These are phyloP conservation scores for Ophiostoma novo-ulmi DNA, from an alignment of 2,329 filamentous ascomycete species.

Conservation along the genomic window DNA sequence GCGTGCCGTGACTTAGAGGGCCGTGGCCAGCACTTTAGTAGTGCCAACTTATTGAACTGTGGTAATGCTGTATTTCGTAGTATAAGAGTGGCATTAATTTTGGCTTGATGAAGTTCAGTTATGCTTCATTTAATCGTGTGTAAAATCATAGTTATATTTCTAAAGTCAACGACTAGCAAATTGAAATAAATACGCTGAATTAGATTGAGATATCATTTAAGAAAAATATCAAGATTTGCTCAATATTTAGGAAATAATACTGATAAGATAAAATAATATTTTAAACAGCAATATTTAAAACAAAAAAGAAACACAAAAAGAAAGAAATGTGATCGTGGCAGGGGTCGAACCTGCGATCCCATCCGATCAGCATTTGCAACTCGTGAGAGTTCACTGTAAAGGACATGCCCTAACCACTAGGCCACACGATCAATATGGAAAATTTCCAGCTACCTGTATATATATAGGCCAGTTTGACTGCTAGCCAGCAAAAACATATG, in stretches of 20 bases:
- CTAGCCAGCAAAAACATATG: background rate
- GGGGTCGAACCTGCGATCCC: conserved; percentile 32
- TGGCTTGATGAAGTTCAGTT: no score
- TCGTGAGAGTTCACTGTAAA: conserved; percentile 27
- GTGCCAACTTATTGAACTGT: no score
- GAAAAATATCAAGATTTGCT: no score
- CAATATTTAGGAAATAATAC: background rate
- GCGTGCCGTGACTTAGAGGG: background rate
- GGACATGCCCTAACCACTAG: conserved; percentile 32
- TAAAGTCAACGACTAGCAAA: no score
- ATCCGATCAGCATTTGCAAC: conserved; percentile 26
- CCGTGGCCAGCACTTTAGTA: no score
- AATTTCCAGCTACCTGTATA: background rate
- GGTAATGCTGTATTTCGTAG: no score
- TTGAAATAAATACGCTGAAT: no score
- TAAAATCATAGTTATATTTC: no score
- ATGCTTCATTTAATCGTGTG: no score
- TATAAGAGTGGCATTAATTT: no score
- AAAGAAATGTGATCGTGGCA: conserved; percentile 29
- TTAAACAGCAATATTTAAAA: background rate
- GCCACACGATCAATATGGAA: conserved; percentile 28
- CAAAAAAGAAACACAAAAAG: conserved; percentile 10
- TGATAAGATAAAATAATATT: background rate
- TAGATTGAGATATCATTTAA: no score
- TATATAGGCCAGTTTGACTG: background rate